Percentiles rank a stretch among this genome's conserved stretches.
These are phyloP conservation scores for Podospora appendiculata DNA, from an alignment of 495 filamentous ascomycete species.

Conservation along the genomic window DNA sequence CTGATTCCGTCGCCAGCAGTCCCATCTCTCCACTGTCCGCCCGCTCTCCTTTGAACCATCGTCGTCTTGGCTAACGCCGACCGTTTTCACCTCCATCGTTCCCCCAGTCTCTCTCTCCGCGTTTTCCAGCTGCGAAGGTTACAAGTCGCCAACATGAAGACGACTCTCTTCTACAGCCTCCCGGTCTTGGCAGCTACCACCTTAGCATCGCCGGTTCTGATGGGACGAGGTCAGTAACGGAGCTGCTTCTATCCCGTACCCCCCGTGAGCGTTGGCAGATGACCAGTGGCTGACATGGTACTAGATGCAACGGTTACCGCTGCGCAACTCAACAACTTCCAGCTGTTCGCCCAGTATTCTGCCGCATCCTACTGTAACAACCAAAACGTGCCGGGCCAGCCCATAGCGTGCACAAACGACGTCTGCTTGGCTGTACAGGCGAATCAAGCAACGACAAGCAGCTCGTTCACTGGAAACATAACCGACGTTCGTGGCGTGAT, in stretches of 20 bases:
- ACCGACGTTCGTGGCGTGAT: slow-evolving; percentile 65
- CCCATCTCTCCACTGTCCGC: background rate
- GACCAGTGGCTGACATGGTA: background rate
- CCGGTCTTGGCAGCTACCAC: slow-evolving; percentile 7
- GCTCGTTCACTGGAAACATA: slow-evolving; percentile 47
- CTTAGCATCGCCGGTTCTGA: slow-evolving; percentile 7
- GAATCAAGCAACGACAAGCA: slow-evolving; percentile 44
- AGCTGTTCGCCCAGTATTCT: slow-evolving; percentile 62
- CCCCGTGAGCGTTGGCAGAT: background rate
- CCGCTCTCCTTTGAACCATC: background rate
- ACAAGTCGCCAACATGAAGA: slow-evolving; percentile 11
- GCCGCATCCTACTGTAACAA: slow-evolving; percentile 61
- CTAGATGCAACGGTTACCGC: slow-evolving; percentile 17
- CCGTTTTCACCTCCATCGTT: background rate
- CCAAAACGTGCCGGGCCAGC: slow-evolving; percentile 39
- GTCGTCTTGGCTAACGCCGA: background rate
- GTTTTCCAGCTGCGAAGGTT: background rate
- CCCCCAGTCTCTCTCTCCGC: background rate
- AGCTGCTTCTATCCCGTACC: too few relatives aligned
- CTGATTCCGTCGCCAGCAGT: background rate
- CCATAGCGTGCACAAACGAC: slow-evolving; percentile 48
- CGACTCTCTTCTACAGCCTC: slow-evolving; percentile 7
- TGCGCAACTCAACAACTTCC: slow-evolving; percentile 40
- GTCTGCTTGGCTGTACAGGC: slow-evolving; percentile 53
- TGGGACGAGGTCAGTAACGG: slow-evolving; percentile 6